Base-by-base conservation (phyloP, 2,329 filamentous ascomycete genomes). In the Trichoderma breve region DNA sequence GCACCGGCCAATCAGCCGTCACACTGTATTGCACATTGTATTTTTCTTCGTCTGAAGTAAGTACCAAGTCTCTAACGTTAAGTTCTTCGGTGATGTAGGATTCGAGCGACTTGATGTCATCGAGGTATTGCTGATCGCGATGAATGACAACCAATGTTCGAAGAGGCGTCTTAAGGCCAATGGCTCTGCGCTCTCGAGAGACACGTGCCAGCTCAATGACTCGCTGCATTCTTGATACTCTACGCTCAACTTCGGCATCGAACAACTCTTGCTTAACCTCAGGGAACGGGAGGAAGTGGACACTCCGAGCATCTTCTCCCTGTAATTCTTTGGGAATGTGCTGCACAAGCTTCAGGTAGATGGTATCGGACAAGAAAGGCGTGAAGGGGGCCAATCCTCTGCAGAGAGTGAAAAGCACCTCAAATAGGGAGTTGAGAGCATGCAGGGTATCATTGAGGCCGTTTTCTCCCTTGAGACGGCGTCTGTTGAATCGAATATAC, bases 401-500 rank as follows among this genome's bases (percentile, higher is more conserved):
- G 79, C 93, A 92, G 47, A 98, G 87, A 4, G 94, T 98, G 83
- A 91, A 98, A 26, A 98, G 86, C 70, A 98, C 93, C 82, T 98
- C 94, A 77, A 97, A 98, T 8, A 98, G 88, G 2, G 96, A 95
- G 83, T 98, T 97, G 70, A 99, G 86, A 0, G 95, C 96, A 78
- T 97, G 93, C 65, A 92, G 85, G 12, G 96, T 98, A 80, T 98
- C 96, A 15, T 95, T 88, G 28, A 93, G 82, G 21, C 94, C 94
- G 75, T 93, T 90, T 79, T 97, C 94, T 57, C 95, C 95, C 89
- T 97, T 98, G 75, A 97, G 86, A 70, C 95, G 90, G 81, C 93
- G 93, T 70, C 95, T 89, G 85, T 98, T 98, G 85, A 97, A 97
- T 73, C 94, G 89, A 80, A 98, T 98, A 83, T 98, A 98, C 95